Percentiles rank a stretch among this genome's conserved stretches.
Conservation (phyloP, 352 stramenopile genomes). For the Globisporangium nagaii region DNA sequence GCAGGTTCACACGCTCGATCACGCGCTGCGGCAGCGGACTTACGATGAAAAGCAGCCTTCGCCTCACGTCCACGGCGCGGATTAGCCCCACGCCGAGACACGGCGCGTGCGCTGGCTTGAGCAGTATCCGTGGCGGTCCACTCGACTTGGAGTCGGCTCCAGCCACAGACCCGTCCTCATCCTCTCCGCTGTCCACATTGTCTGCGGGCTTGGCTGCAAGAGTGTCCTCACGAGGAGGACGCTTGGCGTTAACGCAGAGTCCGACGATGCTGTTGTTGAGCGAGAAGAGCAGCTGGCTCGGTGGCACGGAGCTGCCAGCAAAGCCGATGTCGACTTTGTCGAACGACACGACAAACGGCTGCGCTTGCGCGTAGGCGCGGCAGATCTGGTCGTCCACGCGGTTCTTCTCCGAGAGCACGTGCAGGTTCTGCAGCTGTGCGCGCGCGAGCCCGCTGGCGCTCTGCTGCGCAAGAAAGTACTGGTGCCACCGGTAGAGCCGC, state of each 20-base stretch:
- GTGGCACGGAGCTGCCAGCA: constrained; percentile 46
- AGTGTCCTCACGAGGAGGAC: neutral
- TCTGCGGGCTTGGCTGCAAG: neutral
- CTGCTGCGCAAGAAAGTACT: constrained; percentile 63
- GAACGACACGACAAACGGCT: constrained; percentile 50
- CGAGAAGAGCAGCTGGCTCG: constrained; percentile 68
- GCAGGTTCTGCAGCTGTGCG: constrained; percentile 52
- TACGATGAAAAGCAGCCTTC: constrained; percentile 55
- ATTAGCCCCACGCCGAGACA: constrained; percentile 68
- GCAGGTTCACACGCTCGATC: constrained; percentile 62
- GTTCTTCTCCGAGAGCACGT: constrained; percentile 67
- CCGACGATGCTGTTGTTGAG: constrained; percentile 72
- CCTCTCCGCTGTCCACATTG: neutral
- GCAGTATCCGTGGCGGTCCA: constrained; percentile 44
- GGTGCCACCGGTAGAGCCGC: constrained; percentile 70
- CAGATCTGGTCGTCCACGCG: constrained; percentile 49
- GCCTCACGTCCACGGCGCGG: constrained; percentile 48
- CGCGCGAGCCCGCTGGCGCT: constrained; percentile 27
- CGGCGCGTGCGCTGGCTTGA: constrained; percentile 45
- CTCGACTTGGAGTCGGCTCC: too few relatives aligned
- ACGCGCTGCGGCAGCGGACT: constrained; percentile 51
- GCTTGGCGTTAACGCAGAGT: constrained; percentile 52
- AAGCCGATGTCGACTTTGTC: constrained; percentile 60
- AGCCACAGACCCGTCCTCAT: too few relatives aligned
- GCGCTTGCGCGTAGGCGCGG: constrained; percentile 37